Base-by-base conservation (phyloP, 1,284 basidiomycete species). In the Pisolithus thermaeus region DNA sequence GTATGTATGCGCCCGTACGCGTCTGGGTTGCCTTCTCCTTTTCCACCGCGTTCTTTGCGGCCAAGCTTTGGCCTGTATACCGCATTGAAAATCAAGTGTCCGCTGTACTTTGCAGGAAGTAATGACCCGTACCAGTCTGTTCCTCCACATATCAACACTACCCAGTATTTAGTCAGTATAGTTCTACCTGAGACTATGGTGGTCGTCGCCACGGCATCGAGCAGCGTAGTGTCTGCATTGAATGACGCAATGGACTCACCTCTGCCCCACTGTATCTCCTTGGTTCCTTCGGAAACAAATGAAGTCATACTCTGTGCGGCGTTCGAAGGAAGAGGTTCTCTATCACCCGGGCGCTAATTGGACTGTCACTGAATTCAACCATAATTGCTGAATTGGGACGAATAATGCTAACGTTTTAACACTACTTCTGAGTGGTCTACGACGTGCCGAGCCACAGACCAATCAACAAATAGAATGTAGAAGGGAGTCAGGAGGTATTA, bases 61-160 rank as follows among this genome's bases (percentile, higher is more conserved):
- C 84, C 84, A 23, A 86, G 72, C 63, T 79, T 81, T 42, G 79
- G 75, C 83, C 83, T 85, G 61, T 32, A 60, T 53, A 55, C 38
- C 35, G 51, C 52, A 52, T 55, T 49, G 45, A 52, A 14, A 35
- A 55, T 64, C 54, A 59, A 59, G 51, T 59, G 52, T 54, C 57
- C 56, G 38, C 18, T 48, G 30, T 28, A 42, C 43, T 9, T 37
- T 27, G 9, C 39, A 7, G 30, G 23, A 47, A 22, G 20, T 37
- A 16, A 45, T 37, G 28, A 30, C 28, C 73, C 79, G 61, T 69
- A 87, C 90, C 90, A 92, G 72, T 92, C 90, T 42, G 87, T 91
- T 52, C 90, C 90, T 45, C 90, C 90, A 58, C 84, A 87, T 57
- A 92, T 83, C 58, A 92, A 69, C 47, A 92, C 90, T 91, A 38